phyloP scores from a whole-genome alignment of 2,329 filamentous ascomycete species.

The Shiraia sp. region DNA sequence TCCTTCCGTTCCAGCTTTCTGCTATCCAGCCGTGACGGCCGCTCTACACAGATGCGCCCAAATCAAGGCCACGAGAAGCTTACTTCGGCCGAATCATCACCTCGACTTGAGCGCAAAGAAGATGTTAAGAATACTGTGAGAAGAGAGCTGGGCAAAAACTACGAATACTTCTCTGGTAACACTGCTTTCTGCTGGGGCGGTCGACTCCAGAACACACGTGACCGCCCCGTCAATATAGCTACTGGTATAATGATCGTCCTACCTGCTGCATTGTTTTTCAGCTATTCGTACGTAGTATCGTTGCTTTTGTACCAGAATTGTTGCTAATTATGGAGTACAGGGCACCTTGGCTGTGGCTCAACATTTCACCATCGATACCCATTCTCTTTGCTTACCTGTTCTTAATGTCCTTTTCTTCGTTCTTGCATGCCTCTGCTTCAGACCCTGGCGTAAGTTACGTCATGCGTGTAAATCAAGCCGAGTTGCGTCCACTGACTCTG shows the following conservation, averaged over 20 bases:
- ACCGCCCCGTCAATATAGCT: constrained; percentile 84
- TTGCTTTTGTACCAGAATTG: background rate
- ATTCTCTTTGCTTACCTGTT: constrained; percentile 90
- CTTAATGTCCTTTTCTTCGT: constrained; percentile 88
- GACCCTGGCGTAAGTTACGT: constrained; percentile 82
- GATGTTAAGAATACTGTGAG: constrained; percentile 44
- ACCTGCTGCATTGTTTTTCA: constrained; percentile 82
- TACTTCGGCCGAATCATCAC: constrained; percentile 78
- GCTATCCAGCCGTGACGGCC: constrained; percentile 61
- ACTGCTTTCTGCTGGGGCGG: constrained; percentile 87
- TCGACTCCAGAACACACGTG: constrained; percentile 82
- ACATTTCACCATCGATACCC: constrained; percentile 86
- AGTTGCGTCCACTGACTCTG: constrained; percentile 15
- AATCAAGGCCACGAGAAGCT: constrained; percentile 74
- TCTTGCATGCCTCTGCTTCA: constrained; percentile 86
- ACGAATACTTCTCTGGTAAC: constrained; percentile 93
- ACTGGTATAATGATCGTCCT: constrained; percentile 81
- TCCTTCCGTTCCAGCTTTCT: constrained; percentile 79
- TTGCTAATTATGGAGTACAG: constrained; percentile 40
- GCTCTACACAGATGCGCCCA: constrained; percentile 51
- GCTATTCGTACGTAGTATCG: constrained; percentile 64
- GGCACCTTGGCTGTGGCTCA: constrained; percentile 81
- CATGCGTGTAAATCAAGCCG: background rate
- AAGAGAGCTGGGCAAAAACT: constrained; percentile 68
- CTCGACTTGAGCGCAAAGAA: constrained; percentile 59